Conservation (phyloP, 2,329 filamentous ascomycete species). For the Cadophora luteo-olivacea region DNA sequence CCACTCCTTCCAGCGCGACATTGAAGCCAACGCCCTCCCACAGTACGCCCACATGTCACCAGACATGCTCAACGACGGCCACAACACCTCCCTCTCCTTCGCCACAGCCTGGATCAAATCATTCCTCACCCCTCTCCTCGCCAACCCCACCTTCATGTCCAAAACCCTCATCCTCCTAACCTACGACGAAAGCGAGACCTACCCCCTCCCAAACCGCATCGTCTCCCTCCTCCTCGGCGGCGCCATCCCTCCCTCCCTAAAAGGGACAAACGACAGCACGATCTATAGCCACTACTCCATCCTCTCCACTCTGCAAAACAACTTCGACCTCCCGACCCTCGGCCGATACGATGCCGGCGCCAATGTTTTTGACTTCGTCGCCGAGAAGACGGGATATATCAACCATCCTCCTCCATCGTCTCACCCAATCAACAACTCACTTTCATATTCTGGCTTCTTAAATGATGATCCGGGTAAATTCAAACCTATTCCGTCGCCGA, state of each 20-base stretch:
- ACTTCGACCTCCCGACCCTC: constrained; percentile 52
- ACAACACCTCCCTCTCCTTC: constrained; percentile 60
- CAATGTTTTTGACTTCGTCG: constrained; percentile 45
- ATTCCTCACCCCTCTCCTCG: constrained; percentile 60
- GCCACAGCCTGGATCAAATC: constrained; percentile 58
- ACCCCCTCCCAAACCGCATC: constrained; percentile 59
- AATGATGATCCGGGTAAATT: constrained; percentile 46
- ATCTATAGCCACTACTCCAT: constrained; percentile 56
- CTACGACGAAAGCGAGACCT: constrained; percentile 63
- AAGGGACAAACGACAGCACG: constrained; percentile 58
- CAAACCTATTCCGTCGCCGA: constrained; percentile 49
- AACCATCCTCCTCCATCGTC: constrained; percentile 43
- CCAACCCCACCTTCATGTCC: constrained; percentile 57
- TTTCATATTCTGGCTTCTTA: constrained; percentile 52
- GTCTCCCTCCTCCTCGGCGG: constrained; percentile 61
- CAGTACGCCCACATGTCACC: constrained; percentile 71
- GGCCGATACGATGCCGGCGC: constrained; percentile 53
- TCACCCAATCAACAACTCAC: constrained; percentile 51
- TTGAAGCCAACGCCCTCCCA: constrained; percentile 61
- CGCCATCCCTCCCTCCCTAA: constrained; percentile 53
- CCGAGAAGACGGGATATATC: constrained; percentile 39
- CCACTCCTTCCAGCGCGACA: constrained; percentile 63
- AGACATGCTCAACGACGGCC: constrained; percentile 71
- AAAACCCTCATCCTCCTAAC: constrained; percentile 62
- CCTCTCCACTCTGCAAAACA: constrained; percentile 50